Evolutionary conservation across 2,329 filamentous ascomycete genomes (phyloP).

Genomic region (Penicillium sp.): DNA sequence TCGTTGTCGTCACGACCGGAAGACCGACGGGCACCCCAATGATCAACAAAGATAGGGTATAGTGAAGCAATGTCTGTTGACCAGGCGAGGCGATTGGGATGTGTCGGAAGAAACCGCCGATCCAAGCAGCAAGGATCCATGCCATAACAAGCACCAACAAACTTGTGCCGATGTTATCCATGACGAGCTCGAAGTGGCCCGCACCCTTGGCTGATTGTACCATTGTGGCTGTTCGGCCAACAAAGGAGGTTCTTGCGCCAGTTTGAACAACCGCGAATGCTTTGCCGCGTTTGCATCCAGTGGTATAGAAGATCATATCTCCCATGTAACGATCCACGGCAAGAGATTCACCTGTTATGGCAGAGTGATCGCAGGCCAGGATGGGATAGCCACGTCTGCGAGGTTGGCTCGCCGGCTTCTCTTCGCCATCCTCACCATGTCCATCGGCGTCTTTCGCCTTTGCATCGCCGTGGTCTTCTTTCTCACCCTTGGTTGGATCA

Average conservation of each 20-base stretch:
- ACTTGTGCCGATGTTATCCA: slow-evolving; percentile 76
- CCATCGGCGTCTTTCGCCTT: slow-evolving; percentile 15
- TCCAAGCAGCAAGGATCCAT: slow-evolving; percentile 74
- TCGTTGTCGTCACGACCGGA: slow-evolving; percentile 76
- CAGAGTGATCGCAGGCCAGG: slow-evolving; percentile 74
- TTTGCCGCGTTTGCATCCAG: slow-evolving; percentile 78
- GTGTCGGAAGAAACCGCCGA: slow-evolving; percentile 76
- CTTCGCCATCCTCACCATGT: slow-evolving; percentile 10
- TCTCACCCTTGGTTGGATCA: slow-evolving; percentile 55
- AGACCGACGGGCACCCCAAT: slow-evolving; percentile 81
- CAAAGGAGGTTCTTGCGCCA: slow-evolving; percentile 71
- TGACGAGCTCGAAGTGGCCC: slow-evolving; percentile 79
- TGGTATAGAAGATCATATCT: slow-evolving; percentile 74
- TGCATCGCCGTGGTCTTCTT: slow-evolving; percentile 40
- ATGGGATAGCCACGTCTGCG: slow-evolving; percentile 61
- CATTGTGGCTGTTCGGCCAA: slow-evolving; percentile 72
- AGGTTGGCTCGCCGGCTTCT: slow-evolving; percentile 15
- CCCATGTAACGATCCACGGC: slow-evolving; percentile 70
- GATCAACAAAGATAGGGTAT: slow-evolving; percentile 70
- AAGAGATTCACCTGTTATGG: slow-evolving; percentile 77
- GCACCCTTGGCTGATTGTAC: slow-evolving; percentile 74
- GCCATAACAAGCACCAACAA: slow-evolving; percentile 75
- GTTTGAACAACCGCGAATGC: slow-evolving; percentile 69
- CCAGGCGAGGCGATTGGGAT: slow-evolving; percentile 57
- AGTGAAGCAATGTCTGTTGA: slow-evolving; percentile 67